phyloP scores from a whole-genome alignment of 352 stramenopile genomes.

The Globisporangium solare region DNA sequence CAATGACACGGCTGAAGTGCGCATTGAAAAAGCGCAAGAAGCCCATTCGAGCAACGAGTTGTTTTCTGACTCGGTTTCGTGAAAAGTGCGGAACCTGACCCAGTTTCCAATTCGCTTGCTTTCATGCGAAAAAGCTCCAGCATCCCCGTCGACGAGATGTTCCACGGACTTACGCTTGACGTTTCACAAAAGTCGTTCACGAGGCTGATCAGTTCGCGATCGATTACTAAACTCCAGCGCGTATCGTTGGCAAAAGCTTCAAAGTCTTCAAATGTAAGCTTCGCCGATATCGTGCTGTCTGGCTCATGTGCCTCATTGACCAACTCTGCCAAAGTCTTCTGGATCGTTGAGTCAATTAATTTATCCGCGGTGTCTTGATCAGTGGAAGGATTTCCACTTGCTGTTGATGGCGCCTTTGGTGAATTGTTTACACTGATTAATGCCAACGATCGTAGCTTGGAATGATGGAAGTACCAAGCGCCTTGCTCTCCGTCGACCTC shows the following conservation, averaged over 20 bases:
- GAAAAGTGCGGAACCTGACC: background rate
- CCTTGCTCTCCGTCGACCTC: slow-evolving; percentile 73
- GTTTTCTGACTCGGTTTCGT: slow-evolving; percentile 2
- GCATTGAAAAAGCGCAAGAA: slow-evolving; percentile 75
- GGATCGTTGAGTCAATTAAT: no score
- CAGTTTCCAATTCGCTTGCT: slow-evolving; percentile 7
- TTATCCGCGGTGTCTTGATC: no score
- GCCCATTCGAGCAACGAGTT: slow-evolving; percentile 45
- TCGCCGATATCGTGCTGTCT: background rate
- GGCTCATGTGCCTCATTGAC: background rate
- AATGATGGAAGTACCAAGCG: slow-evolving; percentile 79
- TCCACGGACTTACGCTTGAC: slow-evolving; percentile 54
- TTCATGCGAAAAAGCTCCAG: slow-evolving; percentile 22
- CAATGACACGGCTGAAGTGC: slow-evolving; percentile 54
- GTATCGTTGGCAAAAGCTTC: slow-evolving; percentile 23
- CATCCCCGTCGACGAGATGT: slow-evolving; percentile 37
- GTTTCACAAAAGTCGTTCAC: slow-evolving; percentile 56
- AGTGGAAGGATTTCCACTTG: background rate
- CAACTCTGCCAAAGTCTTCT: background rate
- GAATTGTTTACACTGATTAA: slow-evolving; percentile 12
- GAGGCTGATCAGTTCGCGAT: slow-evolving; percentile 34
- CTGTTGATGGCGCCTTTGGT: background rate
- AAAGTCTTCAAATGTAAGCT: slow-evolving; percentile 21
- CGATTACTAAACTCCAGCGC: slow-evolving; percentile 33
- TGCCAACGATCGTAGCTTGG: slow-evolving; percentile 43